Evolutionary conservation across 192 early-diverging fungal species (phyloP).

Genomic region (Haplosporangium gracile): DNA sequence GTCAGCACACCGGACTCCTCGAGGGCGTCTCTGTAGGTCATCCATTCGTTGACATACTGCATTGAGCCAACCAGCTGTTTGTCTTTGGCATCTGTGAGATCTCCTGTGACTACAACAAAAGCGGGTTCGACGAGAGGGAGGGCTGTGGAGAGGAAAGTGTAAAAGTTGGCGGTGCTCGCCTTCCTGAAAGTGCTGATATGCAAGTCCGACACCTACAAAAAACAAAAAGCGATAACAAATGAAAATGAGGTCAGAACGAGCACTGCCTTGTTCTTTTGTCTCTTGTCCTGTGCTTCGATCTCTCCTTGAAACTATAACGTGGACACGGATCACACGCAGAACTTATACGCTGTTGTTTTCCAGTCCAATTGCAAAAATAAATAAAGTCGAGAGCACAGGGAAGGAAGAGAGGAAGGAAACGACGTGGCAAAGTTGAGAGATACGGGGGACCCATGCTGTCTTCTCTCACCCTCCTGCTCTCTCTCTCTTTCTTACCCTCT

Average conservation of each 20-base stretch:
- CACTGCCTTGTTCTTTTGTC: neutral
- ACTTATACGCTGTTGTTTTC: neutral
- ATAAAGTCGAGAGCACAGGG: neutral
- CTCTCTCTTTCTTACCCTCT: neutral
- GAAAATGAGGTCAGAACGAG: neutral
- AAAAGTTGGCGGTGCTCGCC: conserved; percentile 82
- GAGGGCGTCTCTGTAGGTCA: conserved; percentile 74
- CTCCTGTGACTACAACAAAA: conserved; percentile 87
- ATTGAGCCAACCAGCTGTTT: conserved; percentile 69
- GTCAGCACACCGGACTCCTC: conserved; percentile 61
- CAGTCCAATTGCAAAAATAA: neutral
- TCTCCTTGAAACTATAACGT: neutral
- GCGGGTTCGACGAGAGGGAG: conserved; percentile 84
- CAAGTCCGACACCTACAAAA: conserved; percentile 80
- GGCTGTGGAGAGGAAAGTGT: conserved; percentile 77
- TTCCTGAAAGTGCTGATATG: conserved; percentile 83
- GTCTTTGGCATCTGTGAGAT: conserved; percentile 92
- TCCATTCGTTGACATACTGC: conserved; percentile 90
- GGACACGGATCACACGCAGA: neutral
- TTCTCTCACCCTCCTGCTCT: neutral
- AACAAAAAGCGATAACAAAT: neutral
- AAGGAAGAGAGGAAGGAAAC: neutral
- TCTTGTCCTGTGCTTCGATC: neutral
- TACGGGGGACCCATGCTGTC: neutral
- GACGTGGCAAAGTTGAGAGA: neutral